Conservation (phyloP, 2,329 filamentous ascomycete genomes). For the Furcasterigmium sp. region DNA sequence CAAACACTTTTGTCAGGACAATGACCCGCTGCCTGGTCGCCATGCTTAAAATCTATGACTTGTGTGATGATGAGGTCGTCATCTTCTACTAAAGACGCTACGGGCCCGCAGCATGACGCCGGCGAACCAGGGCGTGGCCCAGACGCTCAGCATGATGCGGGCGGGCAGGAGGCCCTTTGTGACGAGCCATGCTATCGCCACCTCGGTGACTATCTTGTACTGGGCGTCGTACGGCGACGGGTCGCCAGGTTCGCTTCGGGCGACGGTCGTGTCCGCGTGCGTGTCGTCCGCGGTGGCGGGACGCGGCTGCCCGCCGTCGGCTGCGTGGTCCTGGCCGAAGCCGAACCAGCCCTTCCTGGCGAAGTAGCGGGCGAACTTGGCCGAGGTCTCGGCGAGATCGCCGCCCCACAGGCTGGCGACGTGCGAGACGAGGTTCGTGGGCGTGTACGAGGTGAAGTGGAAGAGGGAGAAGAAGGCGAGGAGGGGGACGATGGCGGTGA, state of each 20-base stretch:
- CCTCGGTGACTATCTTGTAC: slow-evolving; percentile 57
- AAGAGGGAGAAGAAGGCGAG: slow-evolving; percentile 70
- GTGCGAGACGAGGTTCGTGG: slow-evolving; percentile 46
- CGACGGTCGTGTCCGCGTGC: neutral
- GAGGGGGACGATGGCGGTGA: slow-evolving; percentile 80
- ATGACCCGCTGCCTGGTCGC: too few species aligned
- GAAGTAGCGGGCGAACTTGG: slow-evolving; percentile 73
- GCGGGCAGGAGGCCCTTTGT: slow-evolving; percentile 80
- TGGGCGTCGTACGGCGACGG: slow-evolving; percentile 35
- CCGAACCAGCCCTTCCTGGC: slow-evolving; percentile 77
- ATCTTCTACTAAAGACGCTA: slow-evolving; percentile 21
- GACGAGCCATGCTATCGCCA: slow-evolving; percentile 86
- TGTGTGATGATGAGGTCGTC: slow-evolving; percentile 10
- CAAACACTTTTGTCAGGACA: too few species aligned
- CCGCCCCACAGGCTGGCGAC: slow-evolving; percentile 27
- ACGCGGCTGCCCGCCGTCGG: slow-evolving; percentile 13
- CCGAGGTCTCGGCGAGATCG: slow-evolving; percentile 50
- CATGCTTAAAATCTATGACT: too few species aligned
- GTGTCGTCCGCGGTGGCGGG: slow-evolving; percentile 4
- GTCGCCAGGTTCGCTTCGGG: slow-evolving; percentile 22
- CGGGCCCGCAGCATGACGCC: slow-evolving; percentile 47
- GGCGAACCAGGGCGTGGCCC: slow-evolving; percentile 92
- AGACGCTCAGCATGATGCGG: slow-evolving; percentile 72
- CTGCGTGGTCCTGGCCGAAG: slow-evolving; percentile 33
- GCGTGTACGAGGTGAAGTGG: slow-evolving; percentile 73